These are phyloP conservation scores for Zalaria obscura DNA, from an alignment of 2,329 filamentous ascomycete genomes.

Conservation along the genomic window DNA sequence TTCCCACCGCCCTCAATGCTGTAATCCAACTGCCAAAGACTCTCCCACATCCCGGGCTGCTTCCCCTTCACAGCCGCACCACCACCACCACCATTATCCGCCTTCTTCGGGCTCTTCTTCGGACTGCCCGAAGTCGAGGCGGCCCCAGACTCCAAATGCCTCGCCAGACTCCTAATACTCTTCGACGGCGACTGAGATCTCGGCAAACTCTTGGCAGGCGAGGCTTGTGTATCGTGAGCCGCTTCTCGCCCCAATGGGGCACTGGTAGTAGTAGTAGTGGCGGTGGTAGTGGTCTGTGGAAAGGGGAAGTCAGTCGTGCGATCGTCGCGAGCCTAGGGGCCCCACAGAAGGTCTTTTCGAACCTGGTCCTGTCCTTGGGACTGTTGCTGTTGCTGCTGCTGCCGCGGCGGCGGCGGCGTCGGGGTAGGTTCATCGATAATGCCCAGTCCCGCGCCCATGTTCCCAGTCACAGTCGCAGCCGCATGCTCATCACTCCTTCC, in stretches of 20 bases:
- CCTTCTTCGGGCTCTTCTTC: neutral
- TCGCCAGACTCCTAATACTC: neutral
- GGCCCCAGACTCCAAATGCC: neutral
- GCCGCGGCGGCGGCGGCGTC: no score
- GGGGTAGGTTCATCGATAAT: conserved; percentile 2
- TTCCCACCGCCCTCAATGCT: neutral
- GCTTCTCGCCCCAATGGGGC: no score
- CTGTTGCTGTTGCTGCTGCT: no score
- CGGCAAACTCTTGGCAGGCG: no score
- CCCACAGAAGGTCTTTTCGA: conserved; percentile 29
- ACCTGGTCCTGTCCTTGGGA: conserved; percentile 20
- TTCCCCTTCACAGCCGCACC: neutral
- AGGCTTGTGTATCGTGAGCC: no score
- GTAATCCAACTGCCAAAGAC: neutral
- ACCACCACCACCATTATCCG: neutral
- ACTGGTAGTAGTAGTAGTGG: no score
- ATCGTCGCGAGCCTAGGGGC: conserved; percentile 16
- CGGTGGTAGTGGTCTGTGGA: no score
- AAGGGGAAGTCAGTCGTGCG: neutral
- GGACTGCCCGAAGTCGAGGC: neutral
- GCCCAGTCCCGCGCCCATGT: conserved; percentile 25
- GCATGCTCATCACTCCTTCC: conserved; percentile 2
- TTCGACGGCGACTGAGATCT: neutral
- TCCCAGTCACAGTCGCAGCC: conserved; percentile 56
- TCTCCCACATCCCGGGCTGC: neutral